Conservation (phyloP, 805 yeast species). For the Myxozyma lipomycoides region DNA sequence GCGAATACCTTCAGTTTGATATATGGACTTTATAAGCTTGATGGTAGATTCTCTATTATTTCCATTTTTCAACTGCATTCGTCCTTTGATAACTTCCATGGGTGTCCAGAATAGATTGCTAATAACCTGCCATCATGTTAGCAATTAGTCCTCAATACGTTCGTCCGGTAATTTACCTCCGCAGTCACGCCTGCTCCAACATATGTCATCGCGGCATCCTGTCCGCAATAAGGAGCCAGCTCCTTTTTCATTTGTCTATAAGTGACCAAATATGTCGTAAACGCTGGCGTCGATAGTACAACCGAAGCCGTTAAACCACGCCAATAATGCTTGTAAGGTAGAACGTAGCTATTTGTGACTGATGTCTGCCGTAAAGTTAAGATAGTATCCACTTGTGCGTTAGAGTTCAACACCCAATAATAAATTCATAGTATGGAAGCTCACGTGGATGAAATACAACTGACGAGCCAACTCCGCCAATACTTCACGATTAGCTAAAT, state of each 20-base stretch:
- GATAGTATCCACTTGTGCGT: slow-evolving; percentile 18
- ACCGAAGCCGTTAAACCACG: slow-evolving; percentile 41
- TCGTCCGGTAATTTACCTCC: slow-evolving; percentile 7
- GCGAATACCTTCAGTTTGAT: slow-evolving; percentile 59
- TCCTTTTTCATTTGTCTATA: slow-evolving; percentile 40
- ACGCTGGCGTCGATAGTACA: slow-evolving; percentile 42
- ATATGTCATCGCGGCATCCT: slow-evolving; percentile 16
- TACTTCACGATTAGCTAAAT: too few species aligned
- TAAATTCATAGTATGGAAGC: not conserved
- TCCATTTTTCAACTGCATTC: slow-evolving; percentile 39
- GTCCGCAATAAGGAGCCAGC: slow-evolving; percentile 25
- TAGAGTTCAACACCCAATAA: not conserved
- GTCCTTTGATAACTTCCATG: slow-evolving; percentile 46
- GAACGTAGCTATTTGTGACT: slow-evolving; percentile 1
- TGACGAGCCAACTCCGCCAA: slow-evolving; percentile 24
- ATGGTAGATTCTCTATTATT: slow-evolving; percentile 18
- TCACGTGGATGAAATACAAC: slow-evolving; percentile 26
- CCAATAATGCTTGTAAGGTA: slow-evolving; percentile 25
- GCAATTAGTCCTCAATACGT: not conserved
- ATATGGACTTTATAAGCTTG: slow-evolving; percentile 39
- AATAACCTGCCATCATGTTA: slow-evolving; percentile 26
- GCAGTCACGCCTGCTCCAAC: slow-evolving; percentile 15
- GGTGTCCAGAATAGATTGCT: slow-evolving; percentile 44
- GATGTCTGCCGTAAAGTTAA: slow-evolving; percentile 24
- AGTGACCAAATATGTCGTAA: slow-evolving; percentile 41